Percentiles rank a stretch among this genome's conserved stretches.
Conservation (phyloP, 1,284 basidiomycete genomes). For the Cystobasidium sp. region DNA sequence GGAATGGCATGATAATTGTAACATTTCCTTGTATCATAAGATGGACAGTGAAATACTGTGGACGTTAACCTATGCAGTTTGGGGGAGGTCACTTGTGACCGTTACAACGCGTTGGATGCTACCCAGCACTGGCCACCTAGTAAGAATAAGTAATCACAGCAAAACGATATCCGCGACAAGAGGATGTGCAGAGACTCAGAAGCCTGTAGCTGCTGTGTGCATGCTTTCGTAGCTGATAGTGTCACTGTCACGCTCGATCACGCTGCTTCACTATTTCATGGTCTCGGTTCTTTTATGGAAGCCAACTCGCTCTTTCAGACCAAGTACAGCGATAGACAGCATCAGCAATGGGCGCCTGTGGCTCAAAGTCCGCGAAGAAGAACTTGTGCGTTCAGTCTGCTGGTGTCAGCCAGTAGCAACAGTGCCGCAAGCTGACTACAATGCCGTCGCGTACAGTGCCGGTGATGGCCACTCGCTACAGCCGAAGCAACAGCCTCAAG, state of each 20-base stretch:
- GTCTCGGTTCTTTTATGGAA: no score
- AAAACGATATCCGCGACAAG: no score
- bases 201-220: background rate
- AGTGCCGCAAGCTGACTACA: background rate
- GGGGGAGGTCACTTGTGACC: background rate
- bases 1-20: constrained; percentile 21
- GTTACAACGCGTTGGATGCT: background rate
- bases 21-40: background rate
- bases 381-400: constrained; percentile 29
- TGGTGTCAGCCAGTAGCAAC: background rate
- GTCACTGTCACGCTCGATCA: background rate
- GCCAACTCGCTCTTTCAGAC: no score
- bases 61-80: background rate
- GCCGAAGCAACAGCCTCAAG: background rate
- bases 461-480: constrained; percentile 24
- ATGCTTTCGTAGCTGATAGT: background rate
- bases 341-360: constrained; percentile 37
- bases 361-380: constrained; percentile 38
- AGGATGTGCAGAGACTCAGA: no score
- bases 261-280: background rate
- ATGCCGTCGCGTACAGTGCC: background rate
- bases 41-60: background rate
- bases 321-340: background rate
- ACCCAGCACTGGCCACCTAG: no score
- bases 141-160: background rate